These are phyloP conservation scores for Cryptococcus sp. DNA, from an alignment of 1,284 basidiomycete genomes.

Conservation along the genomic window DNA sequence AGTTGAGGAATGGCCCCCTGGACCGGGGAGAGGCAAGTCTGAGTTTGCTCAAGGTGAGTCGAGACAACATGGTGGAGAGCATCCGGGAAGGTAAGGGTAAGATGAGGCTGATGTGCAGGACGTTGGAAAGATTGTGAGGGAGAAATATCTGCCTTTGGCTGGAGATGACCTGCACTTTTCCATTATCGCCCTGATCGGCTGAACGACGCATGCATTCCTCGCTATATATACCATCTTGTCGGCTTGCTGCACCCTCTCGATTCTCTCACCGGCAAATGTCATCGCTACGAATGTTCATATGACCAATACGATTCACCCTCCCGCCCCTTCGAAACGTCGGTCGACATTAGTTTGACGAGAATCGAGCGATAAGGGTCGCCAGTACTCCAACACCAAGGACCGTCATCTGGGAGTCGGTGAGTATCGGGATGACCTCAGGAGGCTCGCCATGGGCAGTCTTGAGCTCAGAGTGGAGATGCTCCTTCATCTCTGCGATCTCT, in stretches of 20 bases:
- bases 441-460: too few species aligned
- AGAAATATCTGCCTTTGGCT: slow-evolving; percentile 18
- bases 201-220: neutral
- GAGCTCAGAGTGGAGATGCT: too few species aligned
- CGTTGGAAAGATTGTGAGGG: slow-evolving; percentile 14
- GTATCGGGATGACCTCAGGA: too few species aligned
- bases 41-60: slow-evolving; percentile 13
- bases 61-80: neutral
- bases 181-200: slow-evolving; percentile 17
- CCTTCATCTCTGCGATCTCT: too few species aligned
- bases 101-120: slow-evolving; percentile 11
- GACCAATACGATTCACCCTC: too few species aligned
- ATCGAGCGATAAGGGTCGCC: too few species aligned
- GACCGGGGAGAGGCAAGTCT: slow-evolving; percentile 10
- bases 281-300: too few species aligned
- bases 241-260: slow-evolving; percentile 15
- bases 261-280: slow-evolving; percentile 3
- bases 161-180: slow-evolving; percentile 17
- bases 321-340: too few species aligned
- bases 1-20: slow-evolving; percentile 14
- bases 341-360: too few species aligned
- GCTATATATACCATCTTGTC: too few species aligned
- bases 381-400: too few species aligned
- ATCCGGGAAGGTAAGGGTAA: neutral
- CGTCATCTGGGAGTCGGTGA: too few species aligned